These are phyloP conservation scores for Xylariaceae sp. DNA, from an alignment of 2,329 filamentous ascomycete genomes.

Conservation along the genomic window DNA sequence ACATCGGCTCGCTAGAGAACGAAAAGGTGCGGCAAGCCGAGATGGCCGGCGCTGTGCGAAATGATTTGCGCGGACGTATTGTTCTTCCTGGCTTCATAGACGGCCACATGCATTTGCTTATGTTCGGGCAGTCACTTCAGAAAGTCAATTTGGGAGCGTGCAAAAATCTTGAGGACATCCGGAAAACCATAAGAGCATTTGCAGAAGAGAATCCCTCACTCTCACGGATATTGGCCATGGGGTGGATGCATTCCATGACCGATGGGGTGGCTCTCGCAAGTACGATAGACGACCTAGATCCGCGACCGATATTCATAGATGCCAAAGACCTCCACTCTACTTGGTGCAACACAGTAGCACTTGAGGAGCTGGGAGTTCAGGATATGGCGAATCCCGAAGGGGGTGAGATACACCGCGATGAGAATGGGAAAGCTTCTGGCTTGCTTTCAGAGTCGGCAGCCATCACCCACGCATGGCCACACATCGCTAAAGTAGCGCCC, in stretches of 20 bases:
- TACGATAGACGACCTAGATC: slow-evolving; percentile 49
- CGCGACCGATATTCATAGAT: slow-evolving; percentile 52
- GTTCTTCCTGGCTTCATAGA: slow-evolving; percentile 55
- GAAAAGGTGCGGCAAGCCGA: slow-evolving; percentile 27
- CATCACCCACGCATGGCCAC: slow-evolving; percentile 51
- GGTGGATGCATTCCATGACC: slow-evolving; percentile 57
- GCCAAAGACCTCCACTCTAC: slow-evolving; percentile 54
- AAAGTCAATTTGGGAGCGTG: slow-evolving; percentile 47
- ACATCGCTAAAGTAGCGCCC: slow-evolving; percentile 44
- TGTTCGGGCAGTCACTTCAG: slow-evolving; percentile 50
- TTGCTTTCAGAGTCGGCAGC: slow-evolving; percentile 53
- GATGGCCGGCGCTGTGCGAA: slow-evolving; percentile 21
- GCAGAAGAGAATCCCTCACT: slow-evolving; percentile 42
- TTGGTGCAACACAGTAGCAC: slow-evolving; percentile 51
- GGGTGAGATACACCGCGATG: slow-evolving; percentile 49
- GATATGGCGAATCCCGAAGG: slow-evolving; percentile 45
- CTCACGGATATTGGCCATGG: slow-evolving; percentile 46
- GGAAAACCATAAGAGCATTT: slow-evolving; percentile 40
- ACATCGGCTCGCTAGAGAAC: slow-evolving; percentile 35
- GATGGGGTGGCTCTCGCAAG: slow-evolving; percentile 44
- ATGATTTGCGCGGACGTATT: slow-evolving; percentile 37
- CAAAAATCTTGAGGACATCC: slow-evolving; percentile 46
- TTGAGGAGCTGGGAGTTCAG: slow-evolving; percentile 47
- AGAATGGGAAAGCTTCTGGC: slow-evolving; percentile 43
- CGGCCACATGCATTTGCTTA: slow-evolving; percentile 54